phyloP scores from a whole-genome alignment of 31 red algal species.

The Endocladia muricata region DNA sequence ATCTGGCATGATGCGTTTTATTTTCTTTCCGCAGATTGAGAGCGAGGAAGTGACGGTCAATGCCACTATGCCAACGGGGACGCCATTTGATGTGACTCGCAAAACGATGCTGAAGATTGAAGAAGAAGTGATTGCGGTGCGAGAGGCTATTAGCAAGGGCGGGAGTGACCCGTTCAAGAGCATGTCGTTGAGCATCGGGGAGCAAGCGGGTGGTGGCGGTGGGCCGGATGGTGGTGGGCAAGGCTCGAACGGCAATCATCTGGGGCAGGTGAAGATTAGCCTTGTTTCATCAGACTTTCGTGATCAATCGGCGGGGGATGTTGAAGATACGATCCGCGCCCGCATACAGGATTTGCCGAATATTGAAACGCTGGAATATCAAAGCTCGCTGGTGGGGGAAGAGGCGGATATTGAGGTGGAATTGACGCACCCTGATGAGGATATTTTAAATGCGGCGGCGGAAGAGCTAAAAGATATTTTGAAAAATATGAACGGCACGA shows the following conservation, averaged over 20 bases:
- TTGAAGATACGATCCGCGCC: not conserved
- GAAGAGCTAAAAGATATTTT: not conserved
- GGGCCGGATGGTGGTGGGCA: not conserved
- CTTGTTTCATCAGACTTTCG: not conserved
- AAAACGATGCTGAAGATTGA: not conserved
- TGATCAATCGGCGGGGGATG: not conserved
- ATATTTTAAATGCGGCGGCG: not conserved
- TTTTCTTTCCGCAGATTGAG: not conserved
- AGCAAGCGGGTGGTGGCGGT: not conserved
- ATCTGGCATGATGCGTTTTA: not conserved
- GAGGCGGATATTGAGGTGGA: not conserved
- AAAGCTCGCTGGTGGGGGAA: not conserved
- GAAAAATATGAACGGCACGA: not conserved
- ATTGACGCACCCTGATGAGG: not conserved
- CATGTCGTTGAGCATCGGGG: not conserved
- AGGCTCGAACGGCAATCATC: not conserved
- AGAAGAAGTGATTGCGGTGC: not conserved
- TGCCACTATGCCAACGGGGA: not conserved
- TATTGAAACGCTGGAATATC: not conserved
- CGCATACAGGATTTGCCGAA: not conserved
- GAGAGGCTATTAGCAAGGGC: not conserved
- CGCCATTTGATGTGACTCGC: not conserved
- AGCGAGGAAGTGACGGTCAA: not conserved
- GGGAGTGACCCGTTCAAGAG: not conserved
- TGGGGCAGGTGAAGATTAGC: not conserved